Evolutionary conservation across 2,329 filamentous ascomycete genomes (phyloP), one percentile per base, ranked within the genome.

Genomic region (Macrophomina pseudophaseolina): DNA sequence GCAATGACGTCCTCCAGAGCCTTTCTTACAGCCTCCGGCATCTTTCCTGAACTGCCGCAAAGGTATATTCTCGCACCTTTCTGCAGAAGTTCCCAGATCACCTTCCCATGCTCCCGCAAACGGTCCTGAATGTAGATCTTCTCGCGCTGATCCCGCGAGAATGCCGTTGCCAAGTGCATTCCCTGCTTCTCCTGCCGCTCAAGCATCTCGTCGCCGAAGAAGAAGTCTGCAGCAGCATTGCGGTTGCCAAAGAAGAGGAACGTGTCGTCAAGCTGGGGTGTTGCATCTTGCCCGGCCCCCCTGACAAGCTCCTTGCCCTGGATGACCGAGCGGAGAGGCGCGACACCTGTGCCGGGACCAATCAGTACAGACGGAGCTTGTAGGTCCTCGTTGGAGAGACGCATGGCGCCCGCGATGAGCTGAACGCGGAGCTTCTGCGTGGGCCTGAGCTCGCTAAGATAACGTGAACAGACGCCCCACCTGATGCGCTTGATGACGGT

Each of bases 401-500:
- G 69, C 69, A 66, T 62, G 9, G 48, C 49, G 7, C 65, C 65
- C 1, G 48, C 23, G n/a, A 66, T 44, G 30, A 66, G 81, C 69
- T 75, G 80, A 71, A 77, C 81, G 74, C 77, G 83, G 16, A 97
- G 80, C 0, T 79, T 77, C 9, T 88, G 87, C 1, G 85, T 85
- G 0, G 82, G 79, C 4, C 79, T 76, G 0, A 98, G 83, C 4
- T 84, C 83, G 23, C 90, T 86, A 18, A 98, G 84, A 75, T 97
- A 98, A 30, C 92, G 87, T 5, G 95, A 97, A 78, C 94, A 97
- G 56, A 99, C 89, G 1, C 95, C 95, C 73, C 94, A 87, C 18
- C 95, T 87, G 3, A 91, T 90, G 69, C 91, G 90, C 73, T 91
- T 92, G 68, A 97, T 91, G 33, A 97, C 88, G 0, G 94, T 97